Evolutionary conservation across 2,329 filamentous ascomycete genomes (phyloP), one percentile per base, ranked within the genome.

Genomic region (Lasiodiplodia sp.): DNA sequence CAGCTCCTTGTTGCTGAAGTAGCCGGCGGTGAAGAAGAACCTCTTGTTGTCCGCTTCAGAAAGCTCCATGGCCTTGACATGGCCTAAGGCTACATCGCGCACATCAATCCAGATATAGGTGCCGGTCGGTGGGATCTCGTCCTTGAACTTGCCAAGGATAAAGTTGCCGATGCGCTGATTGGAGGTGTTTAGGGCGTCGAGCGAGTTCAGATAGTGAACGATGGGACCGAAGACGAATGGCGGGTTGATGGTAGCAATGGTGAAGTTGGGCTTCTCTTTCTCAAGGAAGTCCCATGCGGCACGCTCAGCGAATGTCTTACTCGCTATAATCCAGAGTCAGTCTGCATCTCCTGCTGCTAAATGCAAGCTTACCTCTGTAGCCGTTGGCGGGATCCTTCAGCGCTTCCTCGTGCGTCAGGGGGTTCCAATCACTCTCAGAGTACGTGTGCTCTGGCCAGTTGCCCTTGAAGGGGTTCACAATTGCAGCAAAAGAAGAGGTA

Each of bases 121-220:
- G 0, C 84, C 86, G 0, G 88, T 91, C 0, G 87, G 83, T 0
- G 86, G 83, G 11, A 91, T 84, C 31, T 84, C 82, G 2, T 86
- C 80, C 71, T 87, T 89, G 76, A 82, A 85, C 69, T 87, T 85
- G 21, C 91, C 91, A 7, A 83, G 85, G n/a, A 90, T 84, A 64
- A 92, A 79, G 70, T 90, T 85, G 10, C 87, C 82, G 66, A 93
- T 85, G 23, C 89, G 86, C 72, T 89, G 85, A 76, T 93, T 94
- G 16, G 90, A 92, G 1, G 90, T 92, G 80, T 94, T 94, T 70
- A 94, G 81, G 1, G 81, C 81, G n/a, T 88, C 85, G 0, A 92
- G 82, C 25, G 82, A 85, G 70, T 88, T 86, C 2, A 93, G 83
- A 71, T 89, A 88, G 72, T 90, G 86, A 69, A 83, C 82, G 52